phyloP scores from a whole-genome alignment of 2,329 filamentous ascomycete genomes.

The Penicillium capsulatum region DNA sequence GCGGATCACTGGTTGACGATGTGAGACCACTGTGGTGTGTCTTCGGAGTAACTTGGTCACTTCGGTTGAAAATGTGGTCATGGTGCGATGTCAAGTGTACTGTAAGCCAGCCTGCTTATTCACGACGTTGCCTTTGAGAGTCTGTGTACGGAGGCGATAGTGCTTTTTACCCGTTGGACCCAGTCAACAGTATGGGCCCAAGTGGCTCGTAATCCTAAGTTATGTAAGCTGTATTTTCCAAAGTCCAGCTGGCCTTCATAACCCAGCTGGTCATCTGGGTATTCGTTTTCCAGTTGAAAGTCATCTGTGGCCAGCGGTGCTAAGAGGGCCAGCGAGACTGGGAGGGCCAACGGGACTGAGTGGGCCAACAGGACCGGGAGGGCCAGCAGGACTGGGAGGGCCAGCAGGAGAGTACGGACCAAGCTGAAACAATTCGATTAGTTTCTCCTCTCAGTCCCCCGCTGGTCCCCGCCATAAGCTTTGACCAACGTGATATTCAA shows the following conservation, averaged over 20 bases:
- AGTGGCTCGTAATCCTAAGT: not conserved
- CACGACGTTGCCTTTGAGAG: not conserved
- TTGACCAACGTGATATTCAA: not conserved
- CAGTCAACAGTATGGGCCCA: not conserved
- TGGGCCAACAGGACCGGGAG: no score
- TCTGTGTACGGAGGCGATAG: not conserved
- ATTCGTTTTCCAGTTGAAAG: slow-evolving; percentile 1
- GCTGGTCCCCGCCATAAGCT: not conserved
- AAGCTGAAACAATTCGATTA: slow-evolving; percentile 1
- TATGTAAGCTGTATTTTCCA: slow-evolving; percentile 1
- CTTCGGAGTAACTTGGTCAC: not conserved
- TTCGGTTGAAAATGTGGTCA: not conserved
- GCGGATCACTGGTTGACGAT: not conserved
- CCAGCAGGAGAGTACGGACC: not conserved
- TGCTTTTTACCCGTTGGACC: slow-evolving; percentile 1
- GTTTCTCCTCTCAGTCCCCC: not conserved
- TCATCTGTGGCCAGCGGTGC: not conserved
- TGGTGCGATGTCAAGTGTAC: slow-evolving; percentile 1
- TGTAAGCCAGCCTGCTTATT: slow-evolving; percentile 1
- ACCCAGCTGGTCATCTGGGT: not conserved
- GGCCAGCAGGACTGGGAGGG: not conserved
- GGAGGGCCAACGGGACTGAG: no score
- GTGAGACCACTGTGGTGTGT: not conserved
- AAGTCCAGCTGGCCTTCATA: not conserved
- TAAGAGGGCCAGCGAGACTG: not conserved